Percentiles rank a stretch among this genome's conserved stretches.
Evolutionary conservation across 2,329 filamentous ascomycete species (phyloP).

Genomic region (Aspergillus versicolor): DNA sequence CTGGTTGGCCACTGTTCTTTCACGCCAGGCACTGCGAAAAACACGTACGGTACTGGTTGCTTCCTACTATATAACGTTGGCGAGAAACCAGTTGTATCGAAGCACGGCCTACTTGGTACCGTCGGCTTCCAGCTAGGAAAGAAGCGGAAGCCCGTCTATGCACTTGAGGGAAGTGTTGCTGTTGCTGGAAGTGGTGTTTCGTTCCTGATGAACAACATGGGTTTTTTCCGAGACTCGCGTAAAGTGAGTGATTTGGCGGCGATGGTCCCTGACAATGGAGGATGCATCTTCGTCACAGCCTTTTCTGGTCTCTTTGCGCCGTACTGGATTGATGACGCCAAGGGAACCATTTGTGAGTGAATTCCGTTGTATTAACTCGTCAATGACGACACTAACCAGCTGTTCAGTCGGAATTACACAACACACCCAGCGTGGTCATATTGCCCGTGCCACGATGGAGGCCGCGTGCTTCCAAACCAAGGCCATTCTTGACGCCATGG

Average conservation of each 20-base stretch:
- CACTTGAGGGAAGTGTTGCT: slow-evolving; percentile 79
- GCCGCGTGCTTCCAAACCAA: slow-evolving; percentile 91
- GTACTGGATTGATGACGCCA: slow-evolving; percentile 92
- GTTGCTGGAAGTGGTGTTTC: slow-evolving; percentile 80
- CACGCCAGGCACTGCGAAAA: slow-evolving; percentile 78
- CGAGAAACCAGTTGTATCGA: slow-evolving; percentile 79
- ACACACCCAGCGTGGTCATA: slow-evolving; percentile 80
- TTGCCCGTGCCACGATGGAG: slow-evolving; percentile 85
- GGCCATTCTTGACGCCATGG: slow-evolving; percentile 89
- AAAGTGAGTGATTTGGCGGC: slow-evolving; percentile 66
- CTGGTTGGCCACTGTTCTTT: slow-evolving; percentile 86
- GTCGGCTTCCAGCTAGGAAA: slow-evolving; percentile 82
- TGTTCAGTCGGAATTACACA: slow-evolving; percentile 72
- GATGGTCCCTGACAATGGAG: slow-evolving; percentile 72
- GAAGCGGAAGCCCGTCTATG: slow-evolving; percentile 68
- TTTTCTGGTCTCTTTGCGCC: slow-evolving; percentile 90
- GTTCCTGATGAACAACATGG: slow-evolving; percentile 67
- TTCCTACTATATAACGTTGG: slow-evolving; percentile 90
- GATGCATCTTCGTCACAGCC: slow-evolving; percentile 82
- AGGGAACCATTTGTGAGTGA: slow-evolving; percentile 74
- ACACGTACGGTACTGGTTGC: slow-evolving; percentile 87
- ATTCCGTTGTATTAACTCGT: background rate
- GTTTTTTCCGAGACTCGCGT: slow-evolving; percentile 60
- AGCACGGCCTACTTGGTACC: slow-evolving; percentile 78
- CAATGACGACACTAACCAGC: slow-evolving; percentile 3